Conservation (phyloP, 768 basidiomycete species). For the Mycena alexandri region DNA sequence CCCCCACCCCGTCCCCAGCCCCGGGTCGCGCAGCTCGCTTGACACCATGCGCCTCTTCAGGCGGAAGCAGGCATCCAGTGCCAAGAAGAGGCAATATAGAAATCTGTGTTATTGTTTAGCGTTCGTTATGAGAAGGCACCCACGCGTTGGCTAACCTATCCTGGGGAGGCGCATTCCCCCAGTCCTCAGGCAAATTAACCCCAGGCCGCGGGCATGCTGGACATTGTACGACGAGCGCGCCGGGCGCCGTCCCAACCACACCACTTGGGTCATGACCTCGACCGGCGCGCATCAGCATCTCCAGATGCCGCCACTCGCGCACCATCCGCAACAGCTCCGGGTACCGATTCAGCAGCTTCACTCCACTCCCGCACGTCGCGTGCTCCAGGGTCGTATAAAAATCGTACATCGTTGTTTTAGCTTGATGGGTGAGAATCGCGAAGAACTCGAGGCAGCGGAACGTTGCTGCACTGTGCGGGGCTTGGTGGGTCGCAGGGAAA, state of each 20-base stretch:
- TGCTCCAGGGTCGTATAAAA: conserved; percentile 36
- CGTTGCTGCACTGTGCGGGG: conserved; percentile 35
- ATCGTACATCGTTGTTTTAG: conserved; percentile 38
- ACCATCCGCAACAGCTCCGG: conserved; percentile 32
- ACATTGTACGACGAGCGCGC: conserved; percentile 43
- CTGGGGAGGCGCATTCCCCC: conserved; percentile 31
- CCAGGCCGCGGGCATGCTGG: conserved; percentile 46
- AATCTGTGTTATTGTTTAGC: too few relatives aligned
- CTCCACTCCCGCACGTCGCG: conserved; percentile 37
- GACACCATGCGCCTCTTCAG: conserved; percentile 11
- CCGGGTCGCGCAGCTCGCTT: not conserved
- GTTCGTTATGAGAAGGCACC: too few relatives aligned
- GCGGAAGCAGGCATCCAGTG: conserved; percentile 12
- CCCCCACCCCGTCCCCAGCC: conserved; percentile 3
- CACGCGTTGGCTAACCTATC: conserved; percentile 9
- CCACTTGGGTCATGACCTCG: conserved; percentile 41
- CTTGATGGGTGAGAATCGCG: conserved; percentile 21
- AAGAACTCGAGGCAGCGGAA: conserved; percentile 27
- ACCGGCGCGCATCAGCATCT: conserved; percentile 42
- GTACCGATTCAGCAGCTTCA: conserved; percentile 32
- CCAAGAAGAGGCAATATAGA: too few relatives aligned
- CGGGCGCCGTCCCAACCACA: conserved; percentile 36
- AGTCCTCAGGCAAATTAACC: conserved; percentile 41
- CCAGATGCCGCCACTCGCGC: conserved; percentile 41
- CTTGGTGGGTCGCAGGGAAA: conserved; percentile 34